Conservation (phyloP, 768 basidiomycete species). For the Boletus rubroflammeus region DNA sequence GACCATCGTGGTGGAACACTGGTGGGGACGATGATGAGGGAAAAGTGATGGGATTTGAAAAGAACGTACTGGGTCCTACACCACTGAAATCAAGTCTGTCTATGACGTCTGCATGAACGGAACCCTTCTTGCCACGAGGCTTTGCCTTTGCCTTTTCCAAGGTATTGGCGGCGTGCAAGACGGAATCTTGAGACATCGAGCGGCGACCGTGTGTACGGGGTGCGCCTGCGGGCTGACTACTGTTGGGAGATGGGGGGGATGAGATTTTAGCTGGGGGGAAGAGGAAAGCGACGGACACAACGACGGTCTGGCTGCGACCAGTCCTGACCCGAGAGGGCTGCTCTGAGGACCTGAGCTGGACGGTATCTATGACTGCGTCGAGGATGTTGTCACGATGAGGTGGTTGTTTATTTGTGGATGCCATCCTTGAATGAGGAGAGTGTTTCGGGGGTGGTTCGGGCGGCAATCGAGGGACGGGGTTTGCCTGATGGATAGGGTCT, state of each 20-base stretch:
- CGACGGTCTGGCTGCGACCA: constrained; percentile 55
- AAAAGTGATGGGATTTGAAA: neutral
- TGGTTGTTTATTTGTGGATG: constrained; percentile 29
- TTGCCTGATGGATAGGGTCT: constrained; percentile 34
- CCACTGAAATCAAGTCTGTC: constrained; percentile 85
- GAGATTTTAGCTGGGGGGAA: constrained; percentile 19
- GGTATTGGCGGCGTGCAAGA: constrained; percentile 34
- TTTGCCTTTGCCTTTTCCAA: constrained; percentile 48
- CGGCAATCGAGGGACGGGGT: constrained; percentile 41
- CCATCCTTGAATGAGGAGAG: constrained; percentile 23
- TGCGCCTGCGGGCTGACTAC: constrained; percentile 20
- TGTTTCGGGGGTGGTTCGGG: constrained; percentile 33
- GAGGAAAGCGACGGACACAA: constrained; percentile 19
- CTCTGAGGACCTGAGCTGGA: constrained; percentile 47
- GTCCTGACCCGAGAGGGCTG: constrained; percentile 45
- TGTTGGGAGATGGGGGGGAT: constrained; percentile 7
- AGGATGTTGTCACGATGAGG: constrained; percentile 42
- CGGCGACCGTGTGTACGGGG: constrained; percentile 37
- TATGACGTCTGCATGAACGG: constrained; percentile 83
- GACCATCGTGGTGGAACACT: constrained; percentile 94
- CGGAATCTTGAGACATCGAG: constrained; percentile 50
- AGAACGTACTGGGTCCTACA: constrained; percentile 72
- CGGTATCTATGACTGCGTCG: constrained; percentile 69
- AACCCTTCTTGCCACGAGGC: constrained; percentile 62
- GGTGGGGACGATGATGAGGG: constrained; percentile 4